Base-by-base conservation (phyloP, 345 rosid genomes). In the Garcia nutans region DNA sequence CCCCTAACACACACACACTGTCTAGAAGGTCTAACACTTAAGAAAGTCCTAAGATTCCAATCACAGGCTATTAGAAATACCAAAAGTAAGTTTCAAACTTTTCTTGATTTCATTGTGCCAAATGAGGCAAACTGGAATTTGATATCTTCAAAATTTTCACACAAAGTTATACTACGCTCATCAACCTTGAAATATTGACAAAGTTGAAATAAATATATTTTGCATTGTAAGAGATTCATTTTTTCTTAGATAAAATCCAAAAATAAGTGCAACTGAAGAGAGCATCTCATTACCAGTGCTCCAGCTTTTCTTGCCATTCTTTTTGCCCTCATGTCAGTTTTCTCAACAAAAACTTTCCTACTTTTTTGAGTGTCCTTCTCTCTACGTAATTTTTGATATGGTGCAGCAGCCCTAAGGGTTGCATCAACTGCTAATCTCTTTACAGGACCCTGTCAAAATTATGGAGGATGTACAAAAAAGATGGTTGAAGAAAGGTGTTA, bases 271-370 rank as follows among this genome's bases (percentile, higher is more conserved):
- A 65, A 68, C 31, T 31, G 65, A 41, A n/a, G 26, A 28, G 74
- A 81, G 76, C 33, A 73, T 68, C 65, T 82, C 42, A 56, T 54
- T 95, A 93, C 99, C 99, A 95, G 79, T 79, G 99, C 99, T 82
- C 99, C 99, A 6, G 97, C 99, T 87, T 95, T 95, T 80, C 99
- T 87, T 59, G 97, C 97, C 99, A 95, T 95, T 87, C 99, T 80
- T 84, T 95, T 93, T 64, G 99, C 97, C 87, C 99, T 88, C 96
- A 95, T 93, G 86, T 95, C 99, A 80, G 91, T 76, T 84, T 93
- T 95, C 91, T 93, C 97, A 28, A 95, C 97, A 81, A 83, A 95
- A 74, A 93, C 97, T 83, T 90, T 93, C 88, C 97, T 90, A 72
- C 16, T 88, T 73, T 87, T 91, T 70, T 60, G 87, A 66, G 72